These are phyloP conservation scores for Amanita molliuscula DNA, from an alignment of 768 basidiomycete genomes.

Conservation along the genomic window DNA sequence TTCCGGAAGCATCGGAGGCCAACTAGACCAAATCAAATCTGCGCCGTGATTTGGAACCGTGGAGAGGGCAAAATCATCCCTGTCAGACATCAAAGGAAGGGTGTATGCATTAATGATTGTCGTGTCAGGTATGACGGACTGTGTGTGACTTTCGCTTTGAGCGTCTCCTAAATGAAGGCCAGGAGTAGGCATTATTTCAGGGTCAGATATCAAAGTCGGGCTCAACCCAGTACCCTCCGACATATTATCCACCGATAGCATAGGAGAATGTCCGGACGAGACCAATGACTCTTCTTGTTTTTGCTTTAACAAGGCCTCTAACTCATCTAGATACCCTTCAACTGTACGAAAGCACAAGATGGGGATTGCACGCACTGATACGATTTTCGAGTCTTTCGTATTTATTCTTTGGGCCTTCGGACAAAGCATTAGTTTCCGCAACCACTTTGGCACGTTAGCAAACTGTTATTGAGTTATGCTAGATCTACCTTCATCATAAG, in stretches of 20 bases:
- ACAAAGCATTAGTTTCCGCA: slow-evolving; percentile 23
- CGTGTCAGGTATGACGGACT: neutral
- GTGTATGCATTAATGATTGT: neutral
- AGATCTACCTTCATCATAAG: slow-evolving; percentile 58
- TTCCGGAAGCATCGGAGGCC: slow-evolving; percentile 56
- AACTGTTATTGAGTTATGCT: neutral
- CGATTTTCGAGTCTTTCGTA: slow-evolving; percentile 58
- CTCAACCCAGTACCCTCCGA: neutral
- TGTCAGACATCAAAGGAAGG: neutral
- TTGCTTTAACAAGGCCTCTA: slow-evolving; percentile 55
- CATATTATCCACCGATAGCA: neutral
- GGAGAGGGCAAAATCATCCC: neutral
- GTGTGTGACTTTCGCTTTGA: neutral
- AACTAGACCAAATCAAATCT: slow-evolving; percentile 41
- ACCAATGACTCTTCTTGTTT: slow-evolving; percentile 18
- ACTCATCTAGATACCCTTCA: slow-evolving; percentile 38
- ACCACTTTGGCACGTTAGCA: slow-evolving; percentile 21
- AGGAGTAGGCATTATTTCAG: neutral
- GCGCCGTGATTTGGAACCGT: slow-evolving; percentile 13
- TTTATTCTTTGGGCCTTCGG: slow-evolving; percentile 47
- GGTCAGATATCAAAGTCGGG: neutral
- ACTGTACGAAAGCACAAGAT: neutral
- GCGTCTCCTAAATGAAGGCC: neutral
- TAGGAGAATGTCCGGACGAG: neutral
- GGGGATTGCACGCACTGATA: slow-evolving; percentile 37